Conservation (phyloP, 805 yeast genomes). For the Pichia scutulata region DNA sequence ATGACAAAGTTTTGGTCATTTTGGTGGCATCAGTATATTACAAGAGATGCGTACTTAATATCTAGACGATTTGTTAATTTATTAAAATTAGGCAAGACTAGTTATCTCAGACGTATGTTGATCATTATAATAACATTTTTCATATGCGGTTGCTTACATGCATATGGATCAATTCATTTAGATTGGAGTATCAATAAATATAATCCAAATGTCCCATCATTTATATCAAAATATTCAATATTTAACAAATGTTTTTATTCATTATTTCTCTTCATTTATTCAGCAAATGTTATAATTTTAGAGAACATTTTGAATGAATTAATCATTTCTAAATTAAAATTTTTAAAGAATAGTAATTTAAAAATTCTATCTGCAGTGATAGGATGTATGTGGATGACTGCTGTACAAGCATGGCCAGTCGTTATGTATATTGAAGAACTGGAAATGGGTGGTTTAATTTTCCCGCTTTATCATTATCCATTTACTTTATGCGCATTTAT, state of each 20-base stretch:
- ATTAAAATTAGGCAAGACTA: not conserved
- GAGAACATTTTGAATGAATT: not conserved
- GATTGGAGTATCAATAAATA: not conserved
- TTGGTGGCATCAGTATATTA: conserved; percentile 14
- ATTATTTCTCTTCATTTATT: conserved; percentile 1
- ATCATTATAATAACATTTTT: not conserved
- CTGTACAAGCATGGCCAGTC: not conserved
- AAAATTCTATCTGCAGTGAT: not conserved
- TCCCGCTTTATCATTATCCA: not conserved
- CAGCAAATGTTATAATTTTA: not conserved
- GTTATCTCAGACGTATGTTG: not conserved
- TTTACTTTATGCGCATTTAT: not conserved
- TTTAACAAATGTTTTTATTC: conserved; percentile 2
- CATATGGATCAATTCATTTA: not conserved
- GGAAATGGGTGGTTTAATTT: not conserved
- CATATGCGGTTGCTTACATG: conserved; percentile 1
- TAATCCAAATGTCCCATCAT: not conserved
- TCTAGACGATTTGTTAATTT: not conserved
- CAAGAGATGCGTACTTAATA: conserved; percentile 5
- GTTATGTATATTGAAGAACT: conserved; percentile 1
- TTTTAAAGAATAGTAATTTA: not conserved
- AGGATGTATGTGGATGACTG: not conserved
- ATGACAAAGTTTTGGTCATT: conserved; percentile 9
- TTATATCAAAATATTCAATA: not conserved
- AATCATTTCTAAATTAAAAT: not conserved